These are phyloP conservation scores for Saitozyma podzolica DNA, from an alignment of 768 basidiomycete genomes.

Conservation along the genomic window DNA sequence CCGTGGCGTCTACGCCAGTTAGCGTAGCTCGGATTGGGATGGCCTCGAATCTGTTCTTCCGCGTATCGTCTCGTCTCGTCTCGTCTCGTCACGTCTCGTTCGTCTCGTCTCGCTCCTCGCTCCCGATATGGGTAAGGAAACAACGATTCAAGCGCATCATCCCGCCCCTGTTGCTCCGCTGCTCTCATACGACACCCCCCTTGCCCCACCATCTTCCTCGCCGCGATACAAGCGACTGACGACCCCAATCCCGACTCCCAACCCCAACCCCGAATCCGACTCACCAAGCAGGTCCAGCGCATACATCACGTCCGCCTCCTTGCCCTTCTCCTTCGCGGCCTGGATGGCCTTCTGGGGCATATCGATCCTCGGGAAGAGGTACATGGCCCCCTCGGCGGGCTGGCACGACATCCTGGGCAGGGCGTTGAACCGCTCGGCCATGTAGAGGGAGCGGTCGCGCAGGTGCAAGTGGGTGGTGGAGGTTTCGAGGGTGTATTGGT, in stretches of 20 bases:
- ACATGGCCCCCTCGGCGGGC: conserved; percentile 73
- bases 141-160: background rate
- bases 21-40: background rate
- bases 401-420: conserved; percentile 82
- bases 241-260: too few species aligned
- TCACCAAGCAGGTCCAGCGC: conserved; percentile 76
- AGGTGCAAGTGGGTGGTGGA: conserved; percentile 69
- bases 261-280: conserved; percentile 8
- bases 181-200: background rate
- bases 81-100: too few species aligned
- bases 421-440: conserved; percentile 75
- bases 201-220: too few species aligned
- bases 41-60: background rate
- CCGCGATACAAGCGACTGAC: too few species aligned
- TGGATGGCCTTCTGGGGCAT: conserved; percentile 71
- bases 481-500: conserved; percentile 80
- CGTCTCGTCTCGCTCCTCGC: too few species aligned
- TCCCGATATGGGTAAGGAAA: background rate
- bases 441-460: conserved; percentile 50
- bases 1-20: conserved; percentile 48
- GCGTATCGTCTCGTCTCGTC: background rate
- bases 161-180: too few species aligned
- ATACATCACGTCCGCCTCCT: conserved; percentile 87
- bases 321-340: conserved; percentile 69
- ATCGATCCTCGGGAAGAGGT: conserved; percentile 81